Evolutionary conservation across 2,329 filamentous ascomycete species (phyloP), one percentile per base, ranked within the genome.

Genomic region (Acephala macrosclerotiorum): DNA sequence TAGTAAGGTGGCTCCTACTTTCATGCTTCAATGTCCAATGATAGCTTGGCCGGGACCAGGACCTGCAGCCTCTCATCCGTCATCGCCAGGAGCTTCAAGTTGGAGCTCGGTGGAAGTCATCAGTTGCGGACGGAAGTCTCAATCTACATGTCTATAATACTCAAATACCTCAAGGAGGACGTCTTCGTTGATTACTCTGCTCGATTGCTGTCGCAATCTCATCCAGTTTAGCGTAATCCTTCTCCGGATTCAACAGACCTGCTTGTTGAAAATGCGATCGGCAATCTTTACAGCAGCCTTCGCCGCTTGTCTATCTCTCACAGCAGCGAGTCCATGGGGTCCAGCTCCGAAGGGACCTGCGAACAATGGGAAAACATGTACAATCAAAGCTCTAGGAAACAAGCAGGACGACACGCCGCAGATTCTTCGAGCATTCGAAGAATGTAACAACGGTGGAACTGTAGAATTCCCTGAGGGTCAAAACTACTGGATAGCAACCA

Each of bases 381-480:
- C 75, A 2, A 80, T 83, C 35, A 74, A 74, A 38, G 77, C 80
- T 40, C 75, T 77, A 33, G 78, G 78, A 4, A 71, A 79, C 33
- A 69, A 77, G 77, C 81, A 53, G 56, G 83, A 86, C 70, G 84
- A 86, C 72, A 80, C 82, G 26, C 82, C 83, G 8, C 81, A 84
- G 45, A 85, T 87, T 57, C 68, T 84, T 0, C 68, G 80, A 3
- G 84, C 85, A 0, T 85, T 87, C 73, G 71, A 78, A 29, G 73
- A 80, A 33, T 87, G 84, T 69, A 78, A 83, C 2, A 77, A 78
- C 49, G 79, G 83, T 57, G 82, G 83, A 12, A 82, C 73, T 3
- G 78, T 87, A 9, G 73, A 85, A 3, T 87, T 87, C 66, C 84
- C 83, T 0, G 78, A 82, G 65, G 77, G 77, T 16, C 73, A 85